Percentiles rank a stretch among this genome's conserved stretches.
These are phyloP conservation scores for Sugiyamaella smithiae DNA, from an alignment of 805 yeast species.

Conservation along the genomic window DNA sequence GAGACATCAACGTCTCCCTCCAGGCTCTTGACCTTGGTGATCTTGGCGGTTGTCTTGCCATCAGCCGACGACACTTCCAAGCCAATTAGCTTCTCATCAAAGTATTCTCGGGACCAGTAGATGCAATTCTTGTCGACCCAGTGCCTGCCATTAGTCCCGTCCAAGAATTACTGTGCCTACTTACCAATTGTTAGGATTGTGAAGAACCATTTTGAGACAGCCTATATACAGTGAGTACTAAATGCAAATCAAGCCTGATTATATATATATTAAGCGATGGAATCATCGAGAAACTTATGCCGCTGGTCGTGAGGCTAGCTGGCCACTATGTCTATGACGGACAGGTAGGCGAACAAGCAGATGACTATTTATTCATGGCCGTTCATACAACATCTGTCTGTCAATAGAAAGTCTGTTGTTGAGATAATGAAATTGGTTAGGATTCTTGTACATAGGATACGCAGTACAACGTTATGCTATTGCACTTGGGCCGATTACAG, in stretches of 20 bases:
- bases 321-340: too few species aligned
- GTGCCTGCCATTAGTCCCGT: constrained; percentile 49
- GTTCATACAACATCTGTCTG: too few species aligned
- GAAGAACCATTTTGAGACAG: constrained; percentile 66
- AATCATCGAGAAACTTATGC: constrained; percentile 8
- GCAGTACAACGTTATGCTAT: too few species aligned
- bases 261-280: constrained; percentile 1
- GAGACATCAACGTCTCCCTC: constrained; percentile 97
- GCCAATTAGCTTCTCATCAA: constrained; percentile 58
- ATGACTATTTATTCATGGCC: too few species aligned
- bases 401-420: too few species aligned
- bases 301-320: background rate
- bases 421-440: too few species aligned
- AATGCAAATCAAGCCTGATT: too few species aligned
- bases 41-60: constrained; percentile 32
- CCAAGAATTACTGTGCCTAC: background rate
- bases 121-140: constrained; percentile 99
- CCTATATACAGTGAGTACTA: too few species aligned
- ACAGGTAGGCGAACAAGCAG: too few species aligned
- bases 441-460: too few species aligned
- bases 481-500: too few species aligned
- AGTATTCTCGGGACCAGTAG: constrained; percentile 82
- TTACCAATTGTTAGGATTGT: constrained; percentile 90
- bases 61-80: constrained; percentile 39
- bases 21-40: constrained; percentile 52